phyloP scores from a whole-genome alignment of 2,329 filamentous ascomycete species.

The Venturia oleaginea region DNA sequence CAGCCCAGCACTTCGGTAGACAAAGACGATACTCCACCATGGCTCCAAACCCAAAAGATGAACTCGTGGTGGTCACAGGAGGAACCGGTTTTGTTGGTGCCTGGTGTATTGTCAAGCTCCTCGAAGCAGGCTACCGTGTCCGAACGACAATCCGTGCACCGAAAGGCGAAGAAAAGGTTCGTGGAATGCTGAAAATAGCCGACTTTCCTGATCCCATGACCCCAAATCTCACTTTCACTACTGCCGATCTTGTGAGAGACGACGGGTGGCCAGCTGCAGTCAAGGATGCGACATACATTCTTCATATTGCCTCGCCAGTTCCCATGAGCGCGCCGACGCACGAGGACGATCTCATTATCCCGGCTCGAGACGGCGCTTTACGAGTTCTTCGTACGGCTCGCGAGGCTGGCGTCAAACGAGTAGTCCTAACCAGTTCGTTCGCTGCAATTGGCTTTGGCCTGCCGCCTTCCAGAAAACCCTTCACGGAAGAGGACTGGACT shows the following conservation, averaged over 20 bases:
- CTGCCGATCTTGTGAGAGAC: constrained; percentile 22
- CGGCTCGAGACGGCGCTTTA: constrained; percentile 27
- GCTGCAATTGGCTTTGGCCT: constrained; percentile 39
- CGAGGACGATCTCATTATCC: constrained; percentile 26
- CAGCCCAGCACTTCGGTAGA: not conserved
- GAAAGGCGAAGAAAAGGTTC: constrained; percentile 18
- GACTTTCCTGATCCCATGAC: constrained; percentile 16
- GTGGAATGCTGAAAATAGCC: constrained; percentile 18
- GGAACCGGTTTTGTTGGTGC: constrained; percentile 25
- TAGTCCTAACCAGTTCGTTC: constrained; percentile 57
- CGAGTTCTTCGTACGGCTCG: constrained; percentile 23
- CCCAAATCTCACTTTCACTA: constrained; percentile 20
- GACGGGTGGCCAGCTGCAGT: constrained; percentile 24
- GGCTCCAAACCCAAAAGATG: not conserved
- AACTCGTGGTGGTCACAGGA: constrained; percentile 23
- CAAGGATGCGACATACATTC: constrained; percentile 22
- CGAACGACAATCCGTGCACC: constrained; percentile 24
- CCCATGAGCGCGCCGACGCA: constrained; percentile 21
- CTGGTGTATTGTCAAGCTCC: constrained; percentile 22
- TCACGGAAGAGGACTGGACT: constrained; percentile 49
- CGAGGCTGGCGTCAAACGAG: constrained; percentile 26
- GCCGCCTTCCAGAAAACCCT: constrained; percentile 32
- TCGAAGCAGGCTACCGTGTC: constrained; percentile 23
- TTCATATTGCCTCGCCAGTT: constrained; percentile 25
- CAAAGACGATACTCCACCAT: not conserved